These are phyloP conservation scores for Skeletonema marinoi DNA, from an alignment of 108 stramenopile genomes.

Conservation along the genomic window DNA sequence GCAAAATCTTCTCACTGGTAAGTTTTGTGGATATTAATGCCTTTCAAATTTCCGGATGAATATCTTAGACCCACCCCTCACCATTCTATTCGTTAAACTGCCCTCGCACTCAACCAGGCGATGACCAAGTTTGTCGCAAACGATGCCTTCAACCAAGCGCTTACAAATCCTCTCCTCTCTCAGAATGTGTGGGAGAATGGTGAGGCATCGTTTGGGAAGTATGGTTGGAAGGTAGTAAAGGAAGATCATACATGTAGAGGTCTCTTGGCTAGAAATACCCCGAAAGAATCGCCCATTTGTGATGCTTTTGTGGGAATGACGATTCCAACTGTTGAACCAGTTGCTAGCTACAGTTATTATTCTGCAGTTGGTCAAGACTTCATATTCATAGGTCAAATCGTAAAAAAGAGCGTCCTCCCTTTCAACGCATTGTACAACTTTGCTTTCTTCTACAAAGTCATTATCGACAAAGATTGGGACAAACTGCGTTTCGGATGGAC, in stretches of 20 bases:
- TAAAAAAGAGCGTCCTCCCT: no score
- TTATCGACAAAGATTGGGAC: no score
- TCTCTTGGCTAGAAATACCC: neutral
- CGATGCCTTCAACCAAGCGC: slow-evolving; percentile 24
- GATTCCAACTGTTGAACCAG: neutral
- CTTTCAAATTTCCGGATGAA: no score
- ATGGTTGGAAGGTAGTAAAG: slow-evolving; percentile 13
- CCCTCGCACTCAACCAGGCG: neutral
- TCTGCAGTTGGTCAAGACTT: no score
- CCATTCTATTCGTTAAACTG: no score
- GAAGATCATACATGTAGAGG: neutral
- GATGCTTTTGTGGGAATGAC: slow-evolving; percentile 16
- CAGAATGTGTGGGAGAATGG: slow-evolving; percentile 20
- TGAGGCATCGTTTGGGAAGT: slow-evolving; percentile 9
- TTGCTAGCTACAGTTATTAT: no score
- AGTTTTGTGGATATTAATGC: no score
- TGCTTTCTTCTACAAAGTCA: no score
- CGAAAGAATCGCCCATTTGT: neutral
- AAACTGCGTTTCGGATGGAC: no score
- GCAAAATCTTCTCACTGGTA: neutral
- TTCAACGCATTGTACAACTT: no score
- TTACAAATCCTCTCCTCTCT: slow-evolving; percentile 28
- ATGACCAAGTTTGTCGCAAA: slow-evolving; percentile 20
- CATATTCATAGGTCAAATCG: no score
- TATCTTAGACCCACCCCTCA: no score